Evolutionary conservation across 2,329 filamentous ascomycete genomes (phyloP).

Genomic region (Aureobasidium sp.): DNA sequence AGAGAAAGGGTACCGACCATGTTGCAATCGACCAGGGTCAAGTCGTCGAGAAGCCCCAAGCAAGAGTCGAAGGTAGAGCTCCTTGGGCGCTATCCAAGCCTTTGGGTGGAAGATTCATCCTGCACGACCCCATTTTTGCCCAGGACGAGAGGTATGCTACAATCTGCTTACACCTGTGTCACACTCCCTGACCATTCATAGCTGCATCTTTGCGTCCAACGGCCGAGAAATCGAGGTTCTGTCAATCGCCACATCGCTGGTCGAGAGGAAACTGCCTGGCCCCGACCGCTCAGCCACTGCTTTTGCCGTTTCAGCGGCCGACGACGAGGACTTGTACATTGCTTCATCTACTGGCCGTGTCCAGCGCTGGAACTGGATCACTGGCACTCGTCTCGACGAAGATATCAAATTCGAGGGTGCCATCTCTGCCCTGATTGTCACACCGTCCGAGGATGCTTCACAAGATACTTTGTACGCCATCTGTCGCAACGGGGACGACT

Average conservation of each 20-base stretch:
- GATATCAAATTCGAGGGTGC: slow-evolving; percentile 15
- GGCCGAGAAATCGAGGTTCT: slow-evolving; percentile 72
- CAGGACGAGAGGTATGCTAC: slow-evolving; percentile 44
- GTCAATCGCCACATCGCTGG: slow-evolving; percentile 69
- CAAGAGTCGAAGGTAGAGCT: slow-evolving; percentile 10
- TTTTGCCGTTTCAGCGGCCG: slow-evolving; percentile 43
- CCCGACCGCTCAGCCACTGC: slow-evolving; percentile 40
- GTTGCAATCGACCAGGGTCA: slow-evolving; percentile 5
- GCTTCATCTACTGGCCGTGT: slow-evolving; percentile 44
- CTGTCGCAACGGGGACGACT: slow-evolving; percentile 26
- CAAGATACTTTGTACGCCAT: slow-evolving; percentile 33
- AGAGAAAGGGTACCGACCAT: not conserved
- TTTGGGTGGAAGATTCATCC: slow-evolving; percentile 47
- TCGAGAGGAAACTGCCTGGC: slow-evolving; percentile 62
- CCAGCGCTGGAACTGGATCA: slow-evolving; percentile 51
- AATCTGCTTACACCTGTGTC: slow-evolving; percentile 29
- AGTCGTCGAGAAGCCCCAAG: not conserved
- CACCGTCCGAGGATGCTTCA: slow-evolving; percentile 23
- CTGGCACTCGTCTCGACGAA: slow-evolving; percentile 27
- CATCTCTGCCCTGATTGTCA: slow-evolving; percentile 17
- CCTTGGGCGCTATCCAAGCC: slow-evolving; percentile 43
- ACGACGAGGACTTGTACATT: slow-evolving; percentile 47
- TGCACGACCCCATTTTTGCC: slow-evolving; percentile 50
- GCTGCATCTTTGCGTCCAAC: slow-evolving; percentile 67
- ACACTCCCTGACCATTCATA: slow-evolving; percentile 29